These are phyloP conservation scores for Penicillium subrubescens DNA, from an alignment of 495 filamentous ascomycete species.

Conservation along the genomic window DNA sequence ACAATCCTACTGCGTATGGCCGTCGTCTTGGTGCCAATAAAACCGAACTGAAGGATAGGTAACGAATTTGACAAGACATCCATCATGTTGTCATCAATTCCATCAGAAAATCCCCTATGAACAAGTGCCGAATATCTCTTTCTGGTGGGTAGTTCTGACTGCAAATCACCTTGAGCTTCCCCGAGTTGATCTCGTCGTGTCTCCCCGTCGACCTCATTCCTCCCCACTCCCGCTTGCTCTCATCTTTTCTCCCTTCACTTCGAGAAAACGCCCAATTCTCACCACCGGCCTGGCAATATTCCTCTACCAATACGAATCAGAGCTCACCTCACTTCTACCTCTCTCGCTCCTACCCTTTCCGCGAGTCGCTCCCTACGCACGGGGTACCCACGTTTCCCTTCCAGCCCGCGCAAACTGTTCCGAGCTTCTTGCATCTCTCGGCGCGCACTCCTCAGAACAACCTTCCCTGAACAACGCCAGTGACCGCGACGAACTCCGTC, in stretches of 20 bases:
- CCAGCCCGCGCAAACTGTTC: constrained; percentile 14
- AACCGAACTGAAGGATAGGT: not conserved
- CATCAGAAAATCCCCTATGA: not conserved
- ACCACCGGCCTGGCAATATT: not conserved
- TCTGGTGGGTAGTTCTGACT: not conserved
- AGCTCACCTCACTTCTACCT: not conserved
- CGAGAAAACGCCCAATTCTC: not conserved
- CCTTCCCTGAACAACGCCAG: not conserved
- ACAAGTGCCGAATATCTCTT: not conserved
- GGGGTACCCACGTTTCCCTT: not conserved
- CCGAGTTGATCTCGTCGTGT: constrained; percentile 7
- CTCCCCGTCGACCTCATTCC: constrained; percentile 20
- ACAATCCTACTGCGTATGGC: not conserved
- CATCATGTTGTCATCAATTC: not conserved
- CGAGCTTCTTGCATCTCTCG: constrained; percentile 10
- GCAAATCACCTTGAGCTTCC: not conserved
- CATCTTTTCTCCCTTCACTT: constrained; percentile 19
- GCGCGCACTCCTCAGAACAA: constrained; percentile 8
- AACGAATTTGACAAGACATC: not conserved
- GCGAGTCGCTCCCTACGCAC: not conserved
- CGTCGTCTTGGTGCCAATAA: not conserved
- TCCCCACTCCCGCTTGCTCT: constrained; percentile 17
- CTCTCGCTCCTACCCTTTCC: constrained; percentile 2
- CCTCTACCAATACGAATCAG: not conserved
- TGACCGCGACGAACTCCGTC: not conserved